Evolutionary conservation across 176 grass and related monocot genomes (phyloP).

Genomic region (Cocos nucifera): DNA sequence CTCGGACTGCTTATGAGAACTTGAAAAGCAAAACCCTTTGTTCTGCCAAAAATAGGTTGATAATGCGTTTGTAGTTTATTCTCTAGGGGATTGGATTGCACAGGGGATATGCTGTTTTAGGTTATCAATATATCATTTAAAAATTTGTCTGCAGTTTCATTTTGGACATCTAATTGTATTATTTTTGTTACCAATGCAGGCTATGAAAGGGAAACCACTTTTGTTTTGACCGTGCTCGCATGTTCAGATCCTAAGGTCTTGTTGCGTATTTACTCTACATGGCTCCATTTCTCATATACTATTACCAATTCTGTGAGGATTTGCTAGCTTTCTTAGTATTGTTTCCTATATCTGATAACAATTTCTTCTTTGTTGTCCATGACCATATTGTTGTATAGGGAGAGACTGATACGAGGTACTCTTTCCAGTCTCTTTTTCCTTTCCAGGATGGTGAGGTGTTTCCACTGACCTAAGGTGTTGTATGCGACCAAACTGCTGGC

Average conservation of each 20-base stretch:
- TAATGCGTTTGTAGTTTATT: slow-evolving; percentile 89
- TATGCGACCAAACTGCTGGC: slow-evolving; percentile 87
- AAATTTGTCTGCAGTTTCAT: not conserved
- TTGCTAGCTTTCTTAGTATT: slow-evolving; percentile 10
- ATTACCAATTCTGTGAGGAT: slow-evolving; percentile 92
- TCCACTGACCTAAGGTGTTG: slow-evolving; percentile 68
- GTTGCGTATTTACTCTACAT: slow-evolving; percentile 89
- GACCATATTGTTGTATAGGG: not conserved
- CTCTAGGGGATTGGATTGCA: slow-evolving; percentile 90
- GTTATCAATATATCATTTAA: not conserved
- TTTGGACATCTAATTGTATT: not conserved
- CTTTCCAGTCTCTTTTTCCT: slow-evolving; percentile 60
- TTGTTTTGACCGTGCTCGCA: slow-evolving; percentile 85
- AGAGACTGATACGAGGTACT: not conserved
- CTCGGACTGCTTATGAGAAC: slow-evolving; percentile 89
- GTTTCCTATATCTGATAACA: too few relatives aligned
- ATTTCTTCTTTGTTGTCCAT: not conserved
- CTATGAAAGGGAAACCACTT: slow-evolving; percentile 73
- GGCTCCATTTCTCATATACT: slow-evolving; percentile 96
- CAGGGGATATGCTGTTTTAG: slow-evolving; percentile 29
- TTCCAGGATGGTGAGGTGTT: slow-evolving; percentile 98
- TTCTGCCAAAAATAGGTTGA: slow-evolving; percentile 98
- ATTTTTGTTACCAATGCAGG: slow-evolving; percentile 32
- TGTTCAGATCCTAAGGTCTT: slow-evolving; percentile 82
- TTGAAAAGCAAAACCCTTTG: slow-evolving; percentile 75